phyloP scores from a whole-genome alignment of 345 rosid species.

The Hirschfeldia incana region DNA sequence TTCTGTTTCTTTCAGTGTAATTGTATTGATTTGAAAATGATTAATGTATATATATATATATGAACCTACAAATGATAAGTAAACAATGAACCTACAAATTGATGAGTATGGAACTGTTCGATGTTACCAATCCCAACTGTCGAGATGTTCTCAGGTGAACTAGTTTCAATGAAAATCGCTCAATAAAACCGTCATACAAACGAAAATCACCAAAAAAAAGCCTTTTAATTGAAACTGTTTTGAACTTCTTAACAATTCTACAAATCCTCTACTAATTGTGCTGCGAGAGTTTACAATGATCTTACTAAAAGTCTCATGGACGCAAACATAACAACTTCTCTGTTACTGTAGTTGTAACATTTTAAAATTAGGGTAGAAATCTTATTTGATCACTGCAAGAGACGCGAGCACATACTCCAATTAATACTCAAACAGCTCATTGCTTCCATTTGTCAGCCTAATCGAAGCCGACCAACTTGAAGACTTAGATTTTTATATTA shows the following conservation, averaged over 20 bases:
- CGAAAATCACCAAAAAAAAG: background rate
- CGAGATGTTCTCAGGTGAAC: background rate
- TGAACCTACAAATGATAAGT: background rate
- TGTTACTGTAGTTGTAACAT: background rate
- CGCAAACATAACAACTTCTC: background rate
- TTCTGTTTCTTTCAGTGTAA: background rate
- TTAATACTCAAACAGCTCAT: conserved; percentile 36
- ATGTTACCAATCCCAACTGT: background rate
- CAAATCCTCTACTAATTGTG: background rate
- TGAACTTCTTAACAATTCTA: background rate
- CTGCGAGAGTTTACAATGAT: background rate
- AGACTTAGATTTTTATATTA: conserved; percentile 10
- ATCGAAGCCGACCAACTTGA: conserved; percentile 31
- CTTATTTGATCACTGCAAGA: conserved; percentile 19
- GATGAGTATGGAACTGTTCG: background rate
- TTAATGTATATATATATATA: background rate
- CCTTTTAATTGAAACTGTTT: background rate
- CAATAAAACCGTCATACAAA: background rate
- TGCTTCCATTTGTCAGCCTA: conserved; percentile 39
- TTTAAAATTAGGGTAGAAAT: conserved; percentile 4
- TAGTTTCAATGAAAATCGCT: background rate
- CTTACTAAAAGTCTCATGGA: background rate
- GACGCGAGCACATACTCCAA: conserved; percentile 27
- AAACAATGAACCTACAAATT: background rate
- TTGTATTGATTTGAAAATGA: background rate